phyloP scores from a whole-genome alignment of 1,139 yeast species.

The Torulaspora globosa region DNA sequence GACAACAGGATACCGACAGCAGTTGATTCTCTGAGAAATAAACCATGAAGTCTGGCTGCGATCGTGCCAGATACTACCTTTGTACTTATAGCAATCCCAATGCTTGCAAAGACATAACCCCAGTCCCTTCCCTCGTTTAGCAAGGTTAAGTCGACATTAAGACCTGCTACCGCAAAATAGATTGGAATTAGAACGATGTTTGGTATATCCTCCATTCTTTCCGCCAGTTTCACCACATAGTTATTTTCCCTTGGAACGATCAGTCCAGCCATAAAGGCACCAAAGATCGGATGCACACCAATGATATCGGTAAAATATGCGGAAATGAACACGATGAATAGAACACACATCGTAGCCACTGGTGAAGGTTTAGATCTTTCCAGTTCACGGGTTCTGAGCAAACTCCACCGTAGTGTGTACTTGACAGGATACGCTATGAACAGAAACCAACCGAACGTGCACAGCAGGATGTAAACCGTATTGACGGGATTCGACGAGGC shows the following conservation, averaged over 20 bases:
- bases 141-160: constrained; percentile 61
- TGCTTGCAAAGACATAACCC: constrained; percentile 69
- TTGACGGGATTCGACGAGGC: constrained; percentile 59
- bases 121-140: constrained; percentile 64
- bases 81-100: constrained; percentile 60
- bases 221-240: constrained; percentile 62
- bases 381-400: constrained; percentile 42
- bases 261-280: constrained; percentile 73
- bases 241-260: constrained; percentile 76
- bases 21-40: constrained; percentile 66
- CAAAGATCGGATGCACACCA: constrained; percentile 79
- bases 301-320: constrained; percentile 76
- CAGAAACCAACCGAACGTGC: constrained; percentile 64
- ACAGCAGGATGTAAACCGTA: constrained; percentile 62
- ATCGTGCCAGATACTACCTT: constrained; percentile 63
- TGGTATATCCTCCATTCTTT: constrained; percentile 72
- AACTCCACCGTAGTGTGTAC: constrained; percentile 42
- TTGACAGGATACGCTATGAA: constrained; percentile 49
- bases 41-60: constrained; percentile 57
- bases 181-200: constrained; percentile 67
- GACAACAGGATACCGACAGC: constrained; percentile 83
- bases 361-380: constrained; percentile 61
- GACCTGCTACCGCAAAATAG: constrained; percentile 75
- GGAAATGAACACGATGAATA: constrained; percentile 56
- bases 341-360: constrained; percentile 52